Evolutionary conservation across 495 filamentous ascomycete genomes (phyloP).

Genomic region (Penicillium odoratum): DNA sequence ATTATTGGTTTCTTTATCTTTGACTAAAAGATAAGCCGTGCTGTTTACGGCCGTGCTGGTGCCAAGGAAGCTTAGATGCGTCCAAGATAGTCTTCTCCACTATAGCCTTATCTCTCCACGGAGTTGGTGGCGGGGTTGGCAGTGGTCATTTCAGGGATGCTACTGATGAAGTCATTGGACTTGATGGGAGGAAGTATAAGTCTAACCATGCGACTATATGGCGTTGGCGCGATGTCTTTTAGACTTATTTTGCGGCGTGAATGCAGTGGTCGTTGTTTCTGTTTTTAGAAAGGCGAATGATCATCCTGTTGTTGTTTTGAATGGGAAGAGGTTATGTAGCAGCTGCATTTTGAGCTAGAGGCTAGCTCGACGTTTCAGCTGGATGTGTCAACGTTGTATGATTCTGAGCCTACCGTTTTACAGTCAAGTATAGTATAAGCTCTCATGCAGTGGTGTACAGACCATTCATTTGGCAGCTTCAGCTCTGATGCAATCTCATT

Average conservation of each 20-base stretch:
- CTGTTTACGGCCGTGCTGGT: no score
- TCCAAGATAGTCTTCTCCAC: no score
- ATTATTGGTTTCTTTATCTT: no score
- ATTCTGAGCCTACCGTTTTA: slow-evolving; percentile 41
- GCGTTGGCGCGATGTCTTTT: slow-evolving; percentile 49
- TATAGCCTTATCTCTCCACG: not conserved
- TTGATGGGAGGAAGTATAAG: slow-evolving; percentile 33
- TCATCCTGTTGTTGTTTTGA: slow-evolving; percentile 42
- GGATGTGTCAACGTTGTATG: slow-evolving; percentile 43
- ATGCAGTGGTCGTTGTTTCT: slow-evolving; percentile 47
- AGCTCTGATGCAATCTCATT: no score
- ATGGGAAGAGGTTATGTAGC: slow-evolving; percentile 33
- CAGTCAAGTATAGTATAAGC: no score
- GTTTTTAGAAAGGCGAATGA: slow-evolving; percentile 37
- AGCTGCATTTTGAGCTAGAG: slow-evolving; percentile 33
- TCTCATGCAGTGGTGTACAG: no score
- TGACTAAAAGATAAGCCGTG: no score
- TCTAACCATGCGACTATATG: slow-evolving; percentile 52
- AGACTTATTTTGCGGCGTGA: slow-evolving; percentile 51
- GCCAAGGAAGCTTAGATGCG: no score
- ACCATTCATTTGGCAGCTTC: no score
- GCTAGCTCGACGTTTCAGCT: slow-evolving; percentile 37
- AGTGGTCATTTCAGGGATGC: slow-evolving; percentile 43
- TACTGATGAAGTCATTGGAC: slow-evolving; percentile 39
- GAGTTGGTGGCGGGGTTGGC: slow-evolving; percentile 7